Base-by-base conservation (phyloP, 2,329 filamentous ascomycete genomes). In the Volutella citrinella region DNA sequence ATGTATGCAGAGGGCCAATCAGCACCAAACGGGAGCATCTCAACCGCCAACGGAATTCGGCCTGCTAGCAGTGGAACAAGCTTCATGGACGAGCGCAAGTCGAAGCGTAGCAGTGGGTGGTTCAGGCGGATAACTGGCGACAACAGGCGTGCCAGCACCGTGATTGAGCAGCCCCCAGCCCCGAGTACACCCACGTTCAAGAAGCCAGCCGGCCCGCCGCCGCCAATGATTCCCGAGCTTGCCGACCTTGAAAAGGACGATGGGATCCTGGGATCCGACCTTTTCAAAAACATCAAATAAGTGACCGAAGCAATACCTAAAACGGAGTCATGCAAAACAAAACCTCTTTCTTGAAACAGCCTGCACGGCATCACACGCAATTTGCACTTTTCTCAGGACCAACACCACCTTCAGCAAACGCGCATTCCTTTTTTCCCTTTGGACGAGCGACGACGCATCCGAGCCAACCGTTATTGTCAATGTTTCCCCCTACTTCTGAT, bases 251-350 rank as follows among this genome's bases (percentile, higher is more conserved):
- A 76, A 48, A 66, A 70, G 36, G 65, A 74, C 25, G 64, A 66
- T 7, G 65, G 62, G 26, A 62, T 60, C 35, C 59, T 75, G 19
- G 73, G 73, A 31, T 57, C 61, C 38, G 74, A 79, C 42, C 59
- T 80, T 20, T 80, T 80, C 57, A 78, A 77, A 52, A 66, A 72
- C 43, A 79, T 80, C 55, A 76, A 76, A 52, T 78, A 65, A 61
- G n/a, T n/a, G n/a, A n/a, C 19, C 25, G 24, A 13, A 20, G 13
- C 19, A 28, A 14, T 21, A 18, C 25, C 25, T 24, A n/a, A 26
- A 17, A 29, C 23, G 20, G 24, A 17, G 27, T 28, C 18, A 23
- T n/a, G n/a, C n/a, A n/a, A n/a, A n/a, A 23, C 34, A 31, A 16
- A 12, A 12, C 30, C 6, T 13, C 16, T 7, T 14, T 15, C 12